Conservation (phyloP, 345 rosid genomes). For the Nephelium lappaceum region DNA sequence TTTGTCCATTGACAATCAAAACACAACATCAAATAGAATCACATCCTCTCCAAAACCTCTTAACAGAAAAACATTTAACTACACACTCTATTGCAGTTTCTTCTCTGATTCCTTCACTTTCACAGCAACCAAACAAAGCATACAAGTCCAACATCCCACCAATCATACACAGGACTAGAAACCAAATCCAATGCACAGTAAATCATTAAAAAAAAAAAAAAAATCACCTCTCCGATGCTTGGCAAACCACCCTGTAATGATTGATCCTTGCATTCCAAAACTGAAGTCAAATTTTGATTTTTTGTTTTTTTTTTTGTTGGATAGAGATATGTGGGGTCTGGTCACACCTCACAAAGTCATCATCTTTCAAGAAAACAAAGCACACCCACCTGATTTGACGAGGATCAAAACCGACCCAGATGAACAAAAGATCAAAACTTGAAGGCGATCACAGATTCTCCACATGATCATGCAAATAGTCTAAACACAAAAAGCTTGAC, state of each 20-base stretch:
- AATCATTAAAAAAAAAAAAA: neutral
- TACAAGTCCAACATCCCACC: neutral
- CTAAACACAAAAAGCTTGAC: neutral
- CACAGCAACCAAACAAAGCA: neutral
- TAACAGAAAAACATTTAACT: neutral
- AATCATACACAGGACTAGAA: neutral
- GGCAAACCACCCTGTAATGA: neutral
- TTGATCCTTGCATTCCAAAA: neutral
- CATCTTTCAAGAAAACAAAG: neutral
- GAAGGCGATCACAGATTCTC: neutral
- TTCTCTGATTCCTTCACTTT: neutral
- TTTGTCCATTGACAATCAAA: neutral
- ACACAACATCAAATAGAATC: neutral
- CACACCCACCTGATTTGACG: neutral
- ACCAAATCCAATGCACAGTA: neutral
- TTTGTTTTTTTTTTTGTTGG: neutral
- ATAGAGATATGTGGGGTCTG: neutral
- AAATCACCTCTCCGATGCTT: neutral
- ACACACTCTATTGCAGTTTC: neutral
- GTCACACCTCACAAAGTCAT: neutral
- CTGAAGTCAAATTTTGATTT: neutral
- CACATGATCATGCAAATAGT: neutral
- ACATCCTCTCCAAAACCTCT: neutral
- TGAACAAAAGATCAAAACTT: neutral
- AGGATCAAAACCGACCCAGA: neutral